Conservation (phyloP, 805 yeast species). For the Pichia membranifaciens region DNA sequence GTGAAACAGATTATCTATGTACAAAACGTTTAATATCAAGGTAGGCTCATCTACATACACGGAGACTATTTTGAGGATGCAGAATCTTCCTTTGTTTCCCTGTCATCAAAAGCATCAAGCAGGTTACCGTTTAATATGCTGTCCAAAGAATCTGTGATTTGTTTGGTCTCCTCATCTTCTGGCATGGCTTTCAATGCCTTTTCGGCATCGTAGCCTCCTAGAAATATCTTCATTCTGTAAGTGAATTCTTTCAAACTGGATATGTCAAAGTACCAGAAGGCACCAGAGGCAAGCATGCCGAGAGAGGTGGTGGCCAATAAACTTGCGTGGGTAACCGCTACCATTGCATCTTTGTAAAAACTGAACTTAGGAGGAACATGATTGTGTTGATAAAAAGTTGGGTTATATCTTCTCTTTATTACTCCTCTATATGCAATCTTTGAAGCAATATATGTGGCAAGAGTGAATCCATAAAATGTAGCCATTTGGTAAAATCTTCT, state of each 20-base stretch:
- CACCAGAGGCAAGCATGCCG: conserved; percentile 67
- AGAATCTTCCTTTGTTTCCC: neutral
- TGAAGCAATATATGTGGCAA: conserved; percentile 64
- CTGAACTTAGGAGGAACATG: conserved; percentile 81
- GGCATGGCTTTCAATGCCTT: conserved; percentile 39
- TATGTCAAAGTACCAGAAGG: conserved; percentile 76
- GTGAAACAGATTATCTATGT: too few relatives aligned
- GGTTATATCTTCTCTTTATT: conserved; percentile 63
- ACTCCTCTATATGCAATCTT: conserved; percentile 73
- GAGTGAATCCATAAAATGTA: conserved; percentile 65
- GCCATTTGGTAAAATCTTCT: conserved; percentile 70
- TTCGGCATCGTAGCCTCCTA: conserved; percentile 67
- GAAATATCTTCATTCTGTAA: conserved; percentile 49
- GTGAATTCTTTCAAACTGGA: conserved; percentile 67
- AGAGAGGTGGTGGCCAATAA: conserved; percentile 65
- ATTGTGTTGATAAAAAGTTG: conserved; percentile 75
- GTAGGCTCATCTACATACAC: too few relatives aligned
- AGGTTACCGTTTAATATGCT: conserved; percentile 13
- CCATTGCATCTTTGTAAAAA: conserved; percentile 75
- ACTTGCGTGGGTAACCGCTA: conserved; percentile 79
- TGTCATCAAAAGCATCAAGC: conserved; percentile 4
- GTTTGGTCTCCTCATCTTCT: conserved; percentile 54
- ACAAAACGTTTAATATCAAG: too few relatives aligned
- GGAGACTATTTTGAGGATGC: too few relatives aligned
- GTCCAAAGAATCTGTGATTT: conserved; percentile 41